Percentiles rank a stretch among this genome's conserved stretches.
Conservation (phyloP, 1,139 yeast genomes). For the Suhomyces wounanorum region DNA sequence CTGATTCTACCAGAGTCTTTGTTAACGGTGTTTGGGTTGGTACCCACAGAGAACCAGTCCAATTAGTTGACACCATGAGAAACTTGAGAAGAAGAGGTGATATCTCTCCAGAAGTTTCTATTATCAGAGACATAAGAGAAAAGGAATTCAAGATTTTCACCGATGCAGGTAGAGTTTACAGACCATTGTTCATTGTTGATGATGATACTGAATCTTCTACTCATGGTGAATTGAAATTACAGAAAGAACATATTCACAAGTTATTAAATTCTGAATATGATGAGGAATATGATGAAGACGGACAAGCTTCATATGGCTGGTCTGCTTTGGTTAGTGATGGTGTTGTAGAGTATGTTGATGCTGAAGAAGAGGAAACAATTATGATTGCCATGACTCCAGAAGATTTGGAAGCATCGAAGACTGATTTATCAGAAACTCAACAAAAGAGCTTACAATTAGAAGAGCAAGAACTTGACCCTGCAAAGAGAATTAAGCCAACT, state of each 20-base stretch:
- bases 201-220: constrained; percentile 78
- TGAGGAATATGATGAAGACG: constrained; percentile 60
- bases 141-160: constrained; percentile 94
- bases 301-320: constrained; percentile 73
- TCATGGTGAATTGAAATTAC: constrained; percentile 77
- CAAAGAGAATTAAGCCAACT: constrained; percentile 81
- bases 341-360: constrained; percentile 91
- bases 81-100: constrained; percentile 94
- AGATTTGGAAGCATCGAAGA: constrained; percentile 74
- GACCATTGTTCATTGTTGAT: constrained; percentile 90
- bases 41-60: constrained; percentile 94
- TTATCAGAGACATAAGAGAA: constrained; percentile 95
- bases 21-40: constrained; percentile 99
- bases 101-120: constrained; percentile 93
- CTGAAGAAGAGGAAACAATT: constrained; percentile 96
- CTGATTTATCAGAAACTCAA: constrained; percentile 50
- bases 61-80: constrained; percentile 86
- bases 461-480: constrained; percentile 67
- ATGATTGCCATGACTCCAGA: constrained; percentile 99
- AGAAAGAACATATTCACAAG: constrained; percentile 78
- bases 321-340: constrained; percentile 81
- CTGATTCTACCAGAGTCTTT: constrained; percentile 90
- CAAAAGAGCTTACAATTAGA: constrained; percentile 46
- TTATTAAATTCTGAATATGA: constrained; percentile 65
- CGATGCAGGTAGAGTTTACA: constrained; percentile 97